Evolutionary conservation across 306 rosid genomes (phyloP).

Genomic region (Rosa rugosa): DNA sequence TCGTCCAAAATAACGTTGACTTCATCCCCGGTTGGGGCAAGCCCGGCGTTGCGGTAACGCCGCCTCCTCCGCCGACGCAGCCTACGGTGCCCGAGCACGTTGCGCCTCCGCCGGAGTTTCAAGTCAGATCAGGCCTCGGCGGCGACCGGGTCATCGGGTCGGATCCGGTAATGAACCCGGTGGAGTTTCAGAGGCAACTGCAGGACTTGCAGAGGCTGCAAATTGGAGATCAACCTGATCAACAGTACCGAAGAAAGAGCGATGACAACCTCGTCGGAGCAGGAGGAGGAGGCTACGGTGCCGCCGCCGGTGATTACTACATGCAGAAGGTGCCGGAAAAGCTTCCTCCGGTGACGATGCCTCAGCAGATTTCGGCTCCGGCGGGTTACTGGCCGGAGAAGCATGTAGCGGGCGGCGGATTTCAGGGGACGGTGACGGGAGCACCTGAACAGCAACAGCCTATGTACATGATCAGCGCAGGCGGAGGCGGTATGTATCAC

Average conservation of each 20-base stretch:
- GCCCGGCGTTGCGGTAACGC: constrained; percentile 34
- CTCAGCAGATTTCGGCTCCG: constrained; percentile 22
- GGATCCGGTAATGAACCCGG: constrained; percentile 41
- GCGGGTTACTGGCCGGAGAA: constrained; percentile 66
- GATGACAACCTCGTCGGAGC: constrained; percentile 36
- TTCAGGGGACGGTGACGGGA: constrained; percentile 38
- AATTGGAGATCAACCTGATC: constrained; percentile 47
- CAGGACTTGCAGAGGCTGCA: constrained; percentile 47
- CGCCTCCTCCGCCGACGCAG: constrained; percentile 23
- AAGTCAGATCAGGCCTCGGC: constrained; percentile 18
- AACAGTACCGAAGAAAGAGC: constrained; percentile 53
- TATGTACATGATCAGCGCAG: constrained; percentile 60
- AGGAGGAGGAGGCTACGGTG: constrained; percentile 42
- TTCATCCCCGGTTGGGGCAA: constrained; percentile 66
- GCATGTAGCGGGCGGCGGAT: constrained; percentile 46
- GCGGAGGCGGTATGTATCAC: constrained; percentile 53
- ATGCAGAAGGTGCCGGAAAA: constrained; percentile 57
- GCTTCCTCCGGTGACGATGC: constrained; percentile 24
- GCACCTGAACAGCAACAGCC: constrained; percentile 39
- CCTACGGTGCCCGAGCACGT: constrained; percentile 46
- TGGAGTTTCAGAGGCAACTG: constrained; percentile 68
- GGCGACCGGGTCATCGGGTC: constrained; percentile 45
- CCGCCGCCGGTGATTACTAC: constrained; percentile 58
- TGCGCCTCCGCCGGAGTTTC: constrained; percentile 41
- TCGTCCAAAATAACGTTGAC: constrained; percentile 44